Percentiles rank a stretch among this genome's conserved stretches.
These are phyloP conservation scores for Suhomyces ambrosiae DNA, from an alignment of 1,139 yeast genomes.

Conservation along the genomic window DNA sequence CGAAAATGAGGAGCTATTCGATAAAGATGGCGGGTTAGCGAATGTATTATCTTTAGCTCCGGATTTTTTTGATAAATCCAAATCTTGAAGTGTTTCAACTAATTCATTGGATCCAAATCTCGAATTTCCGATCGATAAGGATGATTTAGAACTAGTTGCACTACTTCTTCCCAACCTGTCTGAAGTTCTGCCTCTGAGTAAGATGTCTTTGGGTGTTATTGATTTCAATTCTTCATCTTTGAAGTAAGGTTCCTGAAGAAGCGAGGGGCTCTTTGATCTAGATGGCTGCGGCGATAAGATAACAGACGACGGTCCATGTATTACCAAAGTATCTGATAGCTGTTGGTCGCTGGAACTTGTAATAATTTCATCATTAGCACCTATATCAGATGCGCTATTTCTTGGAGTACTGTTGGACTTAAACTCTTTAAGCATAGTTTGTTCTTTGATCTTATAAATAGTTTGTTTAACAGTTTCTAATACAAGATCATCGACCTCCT, in stretches of 20 bases:
- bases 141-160: constrained; percentile 20
- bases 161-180: constrained; percentile 17
- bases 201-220: constrained; percentile 45
- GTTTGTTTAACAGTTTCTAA: constrained; percentile 67
- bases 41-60: constrained; percentile 16
- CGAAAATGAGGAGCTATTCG: constrained; percentile 38
- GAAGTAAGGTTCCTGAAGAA: constrained; percentile 44
- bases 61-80: constrained; percentile 23
- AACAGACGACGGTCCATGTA: constrained; percentile 12
- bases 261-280: constrained; percentile 31
- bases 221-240: constrained; percentile 33
- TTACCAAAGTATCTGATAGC: constrained; percentile 11
- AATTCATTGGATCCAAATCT: constrained; percentile 28
- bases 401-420: constrained; percentile 13
- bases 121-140: constrained; percentile 21
- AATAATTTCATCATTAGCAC: constrained; percentile 6
- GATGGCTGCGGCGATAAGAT: constrained; percentile 40
- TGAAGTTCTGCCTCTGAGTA: constrained; percentile 32
- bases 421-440: constrained; percentile 30
- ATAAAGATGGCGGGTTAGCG: constrained; percentile 13
- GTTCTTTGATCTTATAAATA: constrained; percentile 52
- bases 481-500: constrained; percentile 78
- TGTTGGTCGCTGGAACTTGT: constrained; percentile 8
- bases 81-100: constrained; percentile 31
- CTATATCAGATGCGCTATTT: constrained; percentile 9